Conservation (phyloP, 768 basidiomycete species). For the Lyophyllum atratum region DNA sequence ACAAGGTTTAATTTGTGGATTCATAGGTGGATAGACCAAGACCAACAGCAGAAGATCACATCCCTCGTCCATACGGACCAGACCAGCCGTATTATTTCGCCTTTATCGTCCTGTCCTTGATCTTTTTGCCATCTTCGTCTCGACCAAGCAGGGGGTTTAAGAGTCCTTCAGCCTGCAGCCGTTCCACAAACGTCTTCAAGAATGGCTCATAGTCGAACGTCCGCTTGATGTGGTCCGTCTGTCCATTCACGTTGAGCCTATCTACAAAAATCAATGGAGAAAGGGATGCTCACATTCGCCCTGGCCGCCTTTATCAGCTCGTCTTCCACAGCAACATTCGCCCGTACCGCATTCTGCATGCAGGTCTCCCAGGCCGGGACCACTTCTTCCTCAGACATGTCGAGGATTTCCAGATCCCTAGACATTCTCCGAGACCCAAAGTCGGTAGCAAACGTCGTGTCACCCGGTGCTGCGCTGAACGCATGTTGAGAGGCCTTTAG, state of each 20-base stretch:
- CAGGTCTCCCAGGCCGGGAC: conserved; percentile 48
- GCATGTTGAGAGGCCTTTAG: conserved; percentile 27
- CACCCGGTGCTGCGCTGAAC: conserved; percentile 28
- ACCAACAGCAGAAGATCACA: not conserved
- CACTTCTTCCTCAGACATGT: conserved; percentile 40
- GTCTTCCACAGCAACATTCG: conserved; percentile 48
- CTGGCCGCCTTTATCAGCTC: conserved; percentile 44
- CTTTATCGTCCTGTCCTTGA: conserved; percentile 4
- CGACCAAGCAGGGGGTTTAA: conserved; percentile 44
- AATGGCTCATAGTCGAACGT: conserved; percentile 70
- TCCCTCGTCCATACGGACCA: not conserved
- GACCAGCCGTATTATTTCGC: conserved; percentile 3
- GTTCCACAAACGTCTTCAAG: conserved; percentile 44
- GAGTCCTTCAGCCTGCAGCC: conserved; percentile 47
- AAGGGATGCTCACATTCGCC: conserved; percentile 42
- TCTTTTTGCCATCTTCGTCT: conserved; percentile 34
- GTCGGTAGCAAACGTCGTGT: conserved; percentile 38
- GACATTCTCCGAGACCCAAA: conserved; percentile 49
- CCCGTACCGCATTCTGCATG: conserved; percentile 38
- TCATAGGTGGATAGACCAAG: too few relatives aligned
- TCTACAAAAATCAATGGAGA: not conserved
- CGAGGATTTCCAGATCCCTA: conserved; percentile 43
- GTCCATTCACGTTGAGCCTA: conserved; percentile 4
- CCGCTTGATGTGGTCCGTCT: conserved; percentile 60
- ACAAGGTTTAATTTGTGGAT: too few relatives aligned